Percentiles rank a stretch among this genome's conserved stretches.
Evolutionary conservation across 306 rosid genomes (phyloP).

Genomic region (Medicago arabica): DNA sequence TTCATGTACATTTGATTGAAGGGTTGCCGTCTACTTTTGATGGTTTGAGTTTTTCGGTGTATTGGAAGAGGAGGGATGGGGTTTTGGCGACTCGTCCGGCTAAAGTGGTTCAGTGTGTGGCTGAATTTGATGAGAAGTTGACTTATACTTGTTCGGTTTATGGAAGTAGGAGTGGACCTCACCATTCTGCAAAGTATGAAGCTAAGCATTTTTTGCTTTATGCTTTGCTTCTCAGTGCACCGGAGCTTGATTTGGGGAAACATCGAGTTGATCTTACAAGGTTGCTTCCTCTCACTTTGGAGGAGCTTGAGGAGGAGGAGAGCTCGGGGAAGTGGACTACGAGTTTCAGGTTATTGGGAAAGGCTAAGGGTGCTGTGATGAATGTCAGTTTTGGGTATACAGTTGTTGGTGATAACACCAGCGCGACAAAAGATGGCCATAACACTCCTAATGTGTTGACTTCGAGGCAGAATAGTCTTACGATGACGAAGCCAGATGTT

Average conservation of each 20-base stretch:
- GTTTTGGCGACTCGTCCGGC: conserved; percentile 65
- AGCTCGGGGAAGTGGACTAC: conserved; percentile 85
- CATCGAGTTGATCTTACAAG: conserved; percentile 87
- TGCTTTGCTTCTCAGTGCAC: conserved; percentile 64
- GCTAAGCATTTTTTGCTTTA: conserved; percentile 86
- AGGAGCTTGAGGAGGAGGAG: conserved; percentile 92
- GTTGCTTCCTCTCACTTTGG: conserved; percentile 89
- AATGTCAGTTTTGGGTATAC: conserved; percentile 85
- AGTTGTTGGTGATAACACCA: conserved; percentile 64
- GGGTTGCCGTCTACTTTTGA: conserved; percentile 66
- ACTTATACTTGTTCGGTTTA: conserved; percentile 78
- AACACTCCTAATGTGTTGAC: conserved; percentile 45
- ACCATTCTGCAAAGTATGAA: conserved; percentile 93
- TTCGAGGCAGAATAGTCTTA: conserved; percentile 53
- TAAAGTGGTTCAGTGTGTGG: conserved; percentile 60
- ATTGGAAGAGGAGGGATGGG: conserved; percentile 85
- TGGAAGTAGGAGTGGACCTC: conserved; percentile 90
- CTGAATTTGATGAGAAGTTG: conserved; percentile 81
- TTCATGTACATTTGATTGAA: conserved; percentile 76
- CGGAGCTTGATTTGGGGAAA: conserved; percentile 87
- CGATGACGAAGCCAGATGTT: conserved; percentile 49
- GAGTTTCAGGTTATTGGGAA: conserved; percentile 71
- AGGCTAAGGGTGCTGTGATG: conserved; percentile 79
- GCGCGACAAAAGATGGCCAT: conserved; percentile 47
- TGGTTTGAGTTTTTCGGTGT: conserved; percentile 66